These are phyloP conservation scores for Xylariaceae sp. DNA, from an alignment of 2,329 filamentous ascomycete genomes.

Conservation along the genomic window DNA sequence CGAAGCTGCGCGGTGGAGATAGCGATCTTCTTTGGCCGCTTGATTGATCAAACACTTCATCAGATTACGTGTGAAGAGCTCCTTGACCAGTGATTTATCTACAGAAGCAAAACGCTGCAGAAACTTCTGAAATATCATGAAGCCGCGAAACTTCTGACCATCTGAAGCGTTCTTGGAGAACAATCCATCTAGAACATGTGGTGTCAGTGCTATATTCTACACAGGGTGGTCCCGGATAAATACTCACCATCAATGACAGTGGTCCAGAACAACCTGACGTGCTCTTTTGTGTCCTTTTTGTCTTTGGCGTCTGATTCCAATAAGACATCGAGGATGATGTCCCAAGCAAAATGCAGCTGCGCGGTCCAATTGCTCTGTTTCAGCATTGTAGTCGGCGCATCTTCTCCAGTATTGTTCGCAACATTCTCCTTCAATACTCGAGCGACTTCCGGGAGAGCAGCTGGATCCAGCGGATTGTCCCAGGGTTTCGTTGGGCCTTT, in stretches of 20 bases:
- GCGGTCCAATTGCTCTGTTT: constrained; percentile 72
- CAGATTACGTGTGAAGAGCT: constrained; percentile 76
- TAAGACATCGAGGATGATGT: constrained; percentile 61
- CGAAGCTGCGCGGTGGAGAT: constrained; percentile 71
- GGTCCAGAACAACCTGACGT: constrained; percentile 76
- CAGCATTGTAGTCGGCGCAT: constrained; percentile 39
- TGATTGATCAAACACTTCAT: constrained; percentile 80
- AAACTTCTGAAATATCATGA: constrained; percentile 77
- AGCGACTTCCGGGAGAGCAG: constrained; percentile 62
- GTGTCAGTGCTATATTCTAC: constrained; percentile 6
- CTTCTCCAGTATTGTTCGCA: constrained; percentile 45
- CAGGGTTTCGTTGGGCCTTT: constrained; percentile 66
- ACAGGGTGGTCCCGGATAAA: neutral
- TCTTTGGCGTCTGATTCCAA: constrained; percentile 31
- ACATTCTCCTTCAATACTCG: constrained; percentile 74
- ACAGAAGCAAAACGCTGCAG: constrained; percentile 47
- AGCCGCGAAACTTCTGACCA: constrained; percentile 86
- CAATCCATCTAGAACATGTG: constrained; percentile 57
- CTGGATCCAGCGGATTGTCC: constrained; percentile 67
- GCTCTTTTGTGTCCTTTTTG: constrained; percentile 35
- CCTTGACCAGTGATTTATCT: constrained; percentile 45
- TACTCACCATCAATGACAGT: constrained; percentile 76
- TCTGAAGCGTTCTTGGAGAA: constrained; percentile 78
- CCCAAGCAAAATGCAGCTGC: constrained; percentile 84
- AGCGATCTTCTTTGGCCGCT: constrained; percentile 68